phyloP scores from a whole-genome alignment of 805 yeast genomes.

The Cyberlindnera maritima region DNA sequence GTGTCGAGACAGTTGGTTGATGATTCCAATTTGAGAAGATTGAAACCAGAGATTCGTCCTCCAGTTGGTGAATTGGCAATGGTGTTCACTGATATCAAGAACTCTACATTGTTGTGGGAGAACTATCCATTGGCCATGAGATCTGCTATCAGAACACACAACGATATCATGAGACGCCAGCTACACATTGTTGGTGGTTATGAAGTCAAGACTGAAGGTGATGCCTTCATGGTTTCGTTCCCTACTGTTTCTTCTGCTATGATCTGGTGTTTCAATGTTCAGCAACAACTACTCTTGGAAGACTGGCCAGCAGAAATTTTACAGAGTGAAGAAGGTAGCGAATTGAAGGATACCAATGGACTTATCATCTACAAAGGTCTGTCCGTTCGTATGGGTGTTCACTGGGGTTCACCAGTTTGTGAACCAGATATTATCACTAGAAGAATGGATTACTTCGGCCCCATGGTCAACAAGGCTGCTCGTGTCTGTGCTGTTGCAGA shows the following conservation, averaged over 20 bases:
- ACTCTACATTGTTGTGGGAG: constrained; percentile 93
- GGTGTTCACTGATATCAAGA: constrained; percentile 96
- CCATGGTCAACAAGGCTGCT: constrained; percentile 95
- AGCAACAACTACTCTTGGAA: constrained; percentile 72
- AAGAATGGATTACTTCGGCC: constrained; percentile 98
- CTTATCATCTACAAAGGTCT: constrained; percentile 77
- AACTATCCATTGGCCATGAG: constrained; percentile 91
- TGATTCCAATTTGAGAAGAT: constrained; percentile 76
- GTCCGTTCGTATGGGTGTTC: constrained; percentile 96
- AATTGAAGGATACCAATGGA: constrained; percentile 60
- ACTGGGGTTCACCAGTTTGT: constrained; percentile 97
- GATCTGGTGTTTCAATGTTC: constrained; percentile 93
- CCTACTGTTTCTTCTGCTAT: constrained; percentile 89
- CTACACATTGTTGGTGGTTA: constrained; percentile 92
- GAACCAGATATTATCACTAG: constrained; percentile 92
- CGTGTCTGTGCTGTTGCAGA: constrained; percentile 93
- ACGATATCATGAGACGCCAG: constrained; percentile 90
- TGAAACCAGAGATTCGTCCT: constrained; percentile 89
- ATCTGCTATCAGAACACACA: constrained; percentile 93
- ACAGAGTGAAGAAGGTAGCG: constrained; percentile 79
- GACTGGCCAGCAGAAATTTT: constrained; percentile 97
- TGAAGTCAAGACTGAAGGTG: constrained; percentile 99
- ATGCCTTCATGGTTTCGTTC: constrained; percentile 96
- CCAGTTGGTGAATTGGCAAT: constrained; percentile 93
- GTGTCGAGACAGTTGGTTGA: constrained; percentile 53